Percentiles rank a stretch among this genome's conserved stretches.
phyloP scores from a whole-genome alignment of 106 monocot genomes.

The Dactylorhiza incarnata region DNA sequence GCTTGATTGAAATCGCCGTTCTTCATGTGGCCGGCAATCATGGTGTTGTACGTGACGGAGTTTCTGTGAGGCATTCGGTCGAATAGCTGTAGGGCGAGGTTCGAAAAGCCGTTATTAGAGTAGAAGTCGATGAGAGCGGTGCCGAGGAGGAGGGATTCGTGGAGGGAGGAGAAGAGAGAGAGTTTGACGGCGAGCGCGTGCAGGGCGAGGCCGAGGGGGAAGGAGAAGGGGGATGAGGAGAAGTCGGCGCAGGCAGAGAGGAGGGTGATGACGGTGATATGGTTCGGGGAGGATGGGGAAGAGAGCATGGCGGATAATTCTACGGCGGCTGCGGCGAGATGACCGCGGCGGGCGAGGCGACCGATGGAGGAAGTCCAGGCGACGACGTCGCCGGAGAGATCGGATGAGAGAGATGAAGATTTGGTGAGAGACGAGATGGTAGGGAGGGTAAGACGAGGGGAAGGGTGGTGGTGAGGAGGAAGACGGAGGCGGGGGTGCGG shows the following conservation, averaged over 20 bases:
- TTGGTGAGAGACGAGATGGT: not conserved
- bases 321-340: constrained; percentile 10
- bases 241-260: constrained; percentile 30
- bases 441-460: constrained; percentile 6
- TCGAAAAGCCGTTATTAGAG: constrained; percentile 14
- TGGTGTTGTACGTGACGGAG: constrained; percentile 29
- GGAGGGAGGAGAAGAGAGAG: not conserved
- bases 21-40: constrained; percentile 41
- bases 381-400: constrained; percentile 10
- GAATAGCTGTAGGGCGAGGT: constrained; percentile 36
- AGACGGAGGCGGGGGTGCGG: too few species aligned
- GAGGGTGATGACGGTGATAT: constrained; percentile 29
- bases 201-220: constrained; percentile 19
- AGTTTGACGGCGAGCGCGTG: constrained; percentile 28
- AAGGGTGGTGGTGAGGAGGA: too few species aligned
- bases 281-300: constrained; percentile 12
- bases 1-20: constrained; percentile 21
- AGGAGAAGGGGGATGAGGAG: constrained; percentile 16
- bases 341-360: constrained; percentile 10
- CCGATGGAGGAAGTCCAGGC: constrained; percentile 23
- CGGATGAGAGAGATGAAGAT: constrained; percentile 5
- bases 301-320: constrained; percentile 18
- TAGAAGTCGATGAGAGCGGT: constrained; percentile 33
- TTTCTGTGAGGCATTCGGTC: constrained; percentile 33
- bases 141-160: constrained; percentile 9